Base-by-base conservation (phyloP, 1,284 basidiomycete species). In the Tremellales sp. region DNA sequence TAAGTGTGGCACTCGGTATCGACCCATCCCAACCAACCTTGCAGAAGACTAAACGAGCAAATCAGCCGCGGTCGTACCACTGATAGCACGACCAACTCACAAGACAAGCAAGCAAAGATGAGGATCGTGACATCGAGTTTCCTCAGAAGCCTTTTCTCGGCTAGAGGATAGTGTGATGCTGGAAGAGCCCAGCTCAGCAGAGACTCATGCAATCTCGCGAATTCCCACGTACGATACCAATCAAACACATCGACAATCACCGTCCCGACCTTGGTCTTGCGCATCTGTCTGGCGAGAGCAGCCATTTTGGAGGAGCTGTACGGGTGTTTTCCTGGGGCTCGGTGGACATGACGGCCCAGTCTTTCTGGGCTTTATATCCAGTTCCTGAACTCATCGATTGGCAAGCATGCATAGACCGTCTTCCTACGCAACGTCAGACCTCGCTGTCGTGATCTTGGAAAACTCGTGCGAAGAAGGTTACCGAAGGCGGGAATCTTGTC, bases 51-150 rank as follows among this genome's bases (percentile, higher is more conserved):
- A 25, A 24, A 16, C 19, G 16, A 31, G 29, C 18, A n/a, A 37
- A 22, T 21, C 5, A 12, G 24, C 36, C 12, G 22, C 8, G 22
- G 25, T n/a, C 16, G 9, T 19, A 24, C 14, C 33, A 36, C 34
- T 22, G 27, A 25, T 7, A 25, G 8, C 5, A 24, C 37, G 19
- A 10, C 12, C 9, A 16, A 51, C 54, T 45, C 34, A 53, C 53
- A 56, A 32, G 51, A 56, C 43, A 62, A 39, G 43, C 52, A 58
- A 3, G 50, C 54, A 39, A 58, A 60, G 40, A 58, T 43, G 18
- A 61, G 43, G 22, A 61, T 57, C 8, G 46, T 46, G n/a, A 52
- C 38, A 40, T 61, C 58, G 4, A 61, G 50, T 35, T 58, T 61
- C 8, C 54, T 44, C 9, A 61, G 44, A 14, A 58, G 41, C 29